phyloP scores from a whole-genome alignment of 345 rosid genomes.

The Euphorbia peplus region DNA sequence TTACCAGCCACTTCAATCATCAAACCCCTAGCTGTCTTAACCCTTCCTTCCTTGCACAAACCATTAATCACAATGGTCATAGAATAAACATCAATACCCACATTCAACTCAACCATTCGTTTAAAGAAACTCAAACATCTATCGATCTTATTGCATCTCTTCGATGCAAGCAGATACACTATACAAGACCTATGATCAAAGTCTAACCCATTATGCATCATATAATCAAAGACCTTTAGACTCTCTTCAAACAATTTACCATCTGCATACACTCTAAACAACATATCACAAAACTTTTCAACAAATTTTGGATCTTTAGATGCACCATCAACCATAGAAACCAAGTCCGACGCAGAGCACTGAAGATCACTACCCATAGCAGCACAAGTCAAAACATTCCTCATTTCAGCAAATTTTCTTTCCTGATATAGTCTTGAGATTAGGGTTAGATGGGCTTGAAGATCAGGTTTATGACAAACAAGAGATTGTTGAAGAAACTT shows the following conservation, averaged over 20 bases:
- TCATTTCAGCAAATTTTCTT: slow-evolving; percentile 47
- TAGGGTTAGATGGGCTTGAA: slow-evolving; percentile 43
- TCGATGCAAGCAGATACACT: slow-evolving; percentile 62
- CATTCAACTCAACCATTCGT: slow-evolving; percentile 52
- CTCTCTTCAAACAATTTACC: slow-evolving; percentile 55
- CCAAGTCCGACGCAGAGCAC: slow-evolving; percentile 36
- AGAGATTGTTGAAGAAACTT: slow-evolving; percentile 42
- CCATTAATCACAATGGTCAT: slow-evolving; percentile 63
- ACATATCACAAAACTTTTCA: slow-evolving; percentile 52
- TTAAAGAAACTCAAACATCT: slow-evolving; percentile 47
- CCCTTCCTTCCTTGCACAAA: slow-evolving; percentile 58
- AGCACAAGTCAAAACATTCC: slow-evolving; percentile 37
- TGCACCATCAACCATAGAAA: slow-evolving; percentile 29
- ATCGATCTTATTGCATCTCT: slow-evolving; percentile 44
- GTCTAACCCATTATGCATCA: slow-evolving; percentile 43
- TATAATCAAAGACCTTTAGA: slow-evolving; percentile 50
- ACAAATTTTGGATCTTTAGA: slow-evolving; percentile 33
- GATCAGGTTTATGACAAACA: slow-evolving; percentile 39
- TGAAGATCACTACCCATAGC: slow-evolving; percentile 35
- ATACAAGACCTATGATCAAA: slow-evolving; percentile 75
- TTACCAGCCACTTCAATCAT: slow-evolving; percentile 37
- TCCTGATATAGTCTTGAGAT: slow-evolving; percentile 47
- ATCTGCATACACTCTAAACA: slow-evolving; percentile 69
- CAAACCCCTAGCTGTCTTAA: slow-evolving; percentile 48
- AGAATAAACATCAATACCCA: slow-evolving; percentile 53